Conservation (phyloP, 805 yeast genomes). For the Ogataea thermomethanolica region DNA sequence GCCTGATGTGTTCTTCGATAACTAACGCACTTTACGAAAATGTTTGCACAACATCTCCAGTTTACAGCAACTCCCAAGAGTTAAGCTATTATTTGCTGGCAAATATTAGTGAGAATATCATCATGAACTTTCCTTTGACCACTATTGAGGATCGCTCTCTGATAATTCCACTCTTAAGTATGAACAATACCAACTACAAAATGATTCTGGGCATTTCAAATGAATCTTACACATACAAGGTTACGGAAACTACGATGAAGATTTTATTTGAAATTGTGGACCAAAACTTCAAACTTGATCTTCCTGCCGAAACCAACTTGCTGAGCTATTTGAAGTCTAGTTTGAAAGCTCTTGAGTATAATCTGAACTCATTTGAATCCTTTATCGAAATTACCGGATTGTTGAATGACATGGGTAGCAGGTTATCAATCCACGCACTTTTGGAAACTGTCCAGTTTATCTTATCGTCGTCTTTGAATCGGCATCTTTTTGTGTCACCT, state of each 20-base stretch:
- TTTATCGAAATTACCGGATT: slow-evolving; percentile 21
- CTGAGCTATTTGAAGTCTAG: slow-evolving; percentile 21
- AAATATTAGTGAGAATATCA: slow-evolving; percentile 13
- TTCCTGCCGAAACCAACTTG: slow-evolving; percentile 20
- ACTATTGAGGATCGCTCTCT: slow-evolving; percentile 12
- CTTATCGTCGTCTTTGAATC: slow-evolving; percentile 19
- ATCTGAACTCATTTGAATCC: slow-evolving; percentile 17
- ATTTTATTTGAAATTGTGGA: slow-evolving; percentile 32
- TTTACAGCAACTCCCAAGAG: slow-evolving; percentile 19
- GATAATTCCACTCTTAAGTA: slow-evolving; percentile 16
- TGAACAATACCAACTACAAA: slow-evolving; percentile 18
- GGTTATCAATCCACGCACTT: slow-evolving; percentile 35
- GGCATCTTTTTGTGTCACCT: slow-evolving; percentile 8
- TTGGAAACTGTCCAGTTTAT: slow-evolving; percentile 27
- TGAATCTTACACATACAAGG: slow-evolving; percentile 7
- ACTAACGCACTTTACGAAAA: slow-evolving; percentile 18
- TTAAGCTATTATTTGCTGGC: slow-evolving; percentile 25
- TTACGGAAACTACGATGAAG: slow-evolving; percentile 20
- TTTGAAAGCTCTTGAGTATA: slow-evolving; percentile 19
- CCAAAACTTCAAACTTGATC: slow-evolving; percentile 29
- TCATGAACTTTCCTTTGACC: slow-evolving; percentile 14
- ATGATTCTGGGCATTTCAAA: slow-evolving; percentile 23
- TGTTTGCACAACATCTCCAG: slow-evolving; percentile 19
- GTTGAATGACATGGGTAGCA: slow-evolving; percentile 32
- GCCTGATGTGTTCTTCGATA: not conserved